These are phyloP conservation scores for Coemansia sp. DNA, from an alignment of 192 early-diverging fungal genomes.

Conservation along the genomic window DNA sequence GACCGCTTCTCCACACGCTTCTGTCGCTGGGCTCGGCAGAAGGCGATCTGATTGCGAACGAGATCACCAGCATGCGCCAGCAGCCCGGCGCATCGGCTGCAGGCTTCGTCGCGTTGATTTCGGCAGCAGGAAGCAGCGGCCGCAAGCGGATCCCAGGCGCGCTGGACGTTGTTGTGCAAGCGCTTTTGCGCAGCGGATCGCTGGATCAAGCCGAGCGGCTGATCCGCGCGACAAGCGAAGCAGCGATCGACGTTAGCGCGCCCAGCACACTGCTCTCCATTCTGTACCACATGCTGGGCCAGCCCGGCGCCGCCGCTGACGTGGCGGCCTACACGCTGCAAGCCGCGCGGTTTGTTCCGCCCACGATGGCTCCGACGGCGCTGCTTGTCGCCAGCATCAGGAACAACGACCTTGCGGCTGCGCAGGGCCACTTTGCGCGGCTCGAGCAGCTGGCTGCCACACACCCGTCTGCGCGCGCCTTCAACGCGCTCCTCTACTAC, in stretches of 20 bases:
- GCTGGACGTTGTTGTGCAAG: constrained; percentile 21
- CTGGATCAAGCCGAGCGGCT: constrained; percentile 24
- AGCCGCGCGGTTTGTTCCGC: constrained; percentile 16
- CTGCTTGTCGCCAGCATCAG: constrained; percentile 13
- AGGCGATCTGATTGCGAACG: too few relatives aligned
- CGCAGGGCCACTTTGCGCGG: constrained; percentile 11
- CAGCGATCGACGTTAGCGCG: constrained; percentile 8
- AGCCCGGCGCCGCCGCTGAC: neutral
- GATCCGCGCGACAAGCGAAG: constrained; percentile 12
- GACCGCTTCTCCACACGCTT: constrained; percentile 24
- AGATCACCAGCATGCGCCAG: neutral
- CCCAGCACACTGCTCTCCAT: constrained; percentile 22
- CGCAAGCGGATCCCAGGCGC: constrained; percentile 25
- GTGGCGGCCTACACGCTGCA: neutral
- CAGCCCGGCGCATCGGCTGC: neutral
- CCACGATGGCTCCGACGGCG: constrained; percentile 11
- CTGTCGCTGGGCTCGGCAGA: neutral
- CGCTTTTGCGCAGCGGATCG: constrained; percentile 20
- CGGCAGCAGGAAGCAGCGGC: constrained; percentile 1
- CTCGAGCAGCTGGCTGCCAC: constrained; percentile 22
- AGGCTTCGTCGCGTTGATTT: neutral
- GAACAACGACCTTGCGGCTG: constrained; percentile 12
- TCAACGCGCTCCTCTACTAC: constrained; percentile 26
- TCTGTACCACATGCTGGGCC: constrained; percentile 10
- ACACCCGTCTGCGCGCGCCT: constrained; percentile 24